Conservation (phyloP, 129 eudicot species). For the Mikania micrantha region DNA sequence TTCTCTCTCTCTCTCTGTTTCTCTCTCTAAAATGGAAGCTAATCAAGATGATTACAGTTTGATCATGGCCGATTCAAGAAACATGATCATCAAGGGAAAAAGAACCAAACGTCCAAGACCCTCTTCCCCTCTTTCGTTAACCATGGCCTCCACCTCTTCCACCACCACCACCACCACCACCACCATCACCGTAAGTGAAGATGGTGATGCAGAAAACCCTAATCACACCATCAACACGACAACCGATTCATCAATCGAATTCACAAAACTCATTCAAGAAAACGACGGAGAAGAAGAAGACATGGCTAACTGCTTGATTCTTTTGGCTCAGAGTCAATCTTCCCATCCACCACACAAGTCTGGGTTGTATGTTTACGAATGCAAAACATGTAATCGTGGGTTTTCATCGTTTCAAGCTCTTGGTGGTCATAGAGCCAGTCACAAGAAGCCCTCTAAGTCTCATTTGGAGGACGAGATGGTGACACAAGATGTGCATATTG, state of each 20-base stretch:
- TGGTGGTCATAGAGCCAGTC: constrained; percentile 94
- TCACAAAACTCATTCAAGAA: constrained; percentile 33
- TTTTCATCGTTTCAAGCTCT: constrained; percentile 88
- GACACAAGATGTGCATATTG: constrained; percentile 11
- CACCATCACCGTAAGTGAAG: background rate
- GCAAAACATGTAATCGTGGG: constrained; percentile 68
- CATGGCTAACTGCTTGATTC: constrained; percentile 81
- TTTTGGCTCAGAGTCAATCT: constrained; percentile 57
- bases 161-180: constrained; percentile 8
- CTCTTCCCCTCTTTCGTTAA: constrained; percentile 41
- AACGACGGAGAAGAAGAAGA: constrained; percentile 87
- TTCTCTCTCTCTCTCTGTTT: no score
- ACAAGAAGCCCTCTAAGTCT: constrained; percentile 62
- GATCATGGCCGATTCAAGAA: constrained; percentile 23
- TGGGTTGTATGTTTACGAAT: constrained; percentile 37
- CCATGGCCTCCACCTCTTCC: constrained; percentile 49
- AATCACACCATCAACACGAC: constrained; percentile 10
- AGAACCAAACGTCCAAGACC: constrained; percentile 65
- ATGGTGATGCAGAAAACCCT: constrained; percentile 10
- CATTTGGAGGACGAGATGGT: constrained; percentile 15
- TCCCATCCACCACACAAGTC: constrained; percentile 9
- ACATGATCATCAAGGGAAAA: constrained; percentile 44
- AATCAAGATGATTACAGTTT: constrained; percentile 26
- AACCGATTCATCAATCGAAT: constrained; percentile 31
- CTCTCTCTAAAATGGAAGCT: constrained; percentile 32